Conservation (phyloP, 2,329 filamentous ascomycete genomes). For the Aspergillus fijiensis region DNA sequence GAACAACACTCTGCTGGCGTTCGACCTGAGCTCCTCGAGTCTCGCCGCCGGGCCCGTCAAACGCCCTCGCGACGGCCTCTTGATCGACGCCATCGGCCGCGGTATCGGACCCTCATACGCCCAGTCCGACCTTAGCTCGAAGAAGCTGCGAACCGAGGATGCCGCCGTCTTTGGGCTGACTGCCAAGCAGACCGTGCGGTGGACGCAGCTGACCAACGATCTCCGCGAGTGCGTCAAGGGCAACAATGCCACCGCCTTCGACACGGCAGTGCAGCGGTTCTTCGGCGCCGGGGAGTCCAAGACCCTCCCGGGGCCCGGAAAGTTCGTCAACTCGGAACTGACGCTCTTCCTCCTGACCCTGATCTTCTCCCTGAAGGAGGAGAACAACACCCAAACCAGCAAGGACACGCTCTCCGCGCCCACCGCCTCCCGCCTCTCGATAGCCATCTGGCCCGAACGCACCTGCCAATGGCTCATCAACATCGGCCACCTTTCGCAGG, state of each 20-base stretch:
- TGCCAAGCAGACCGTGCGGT: conserved; percentile 34
- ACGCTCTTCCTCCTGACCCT: conserved; percentile 40
- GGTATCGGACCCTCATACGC: conserved; percentile 37
- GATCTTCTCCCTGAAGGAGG: conserved; percentile 36
- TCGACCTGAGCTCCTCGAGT: conserved; percentile 42
- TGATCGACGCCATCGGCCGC: conserved; percentile 45
- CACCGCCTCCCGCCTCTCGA: conserved; percentile 29
- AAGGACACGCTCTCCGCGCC: conserved; percentile 27
- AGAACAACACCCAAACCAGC: conserved; percentile 14
- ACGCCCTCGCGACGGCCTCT: conserved; percentile 40
- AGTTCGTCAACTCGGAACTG: conserved; percentile 38
- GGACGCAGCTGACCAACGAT: conserved; percentile 33
- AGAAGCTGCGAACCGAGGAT: conserved; percentile 32
- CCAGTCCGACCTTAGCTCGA: conserved; percentile 30
- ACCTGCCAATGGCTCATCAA: conserved; percentile 46
- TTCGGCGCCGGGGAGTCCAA: conserved; percentile 26
- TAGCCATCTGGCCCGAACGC: conserved; percentile 37
- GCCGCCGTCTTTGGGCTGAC: conserved; percentile 34
- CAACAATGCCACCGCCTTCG: conserved; percentile 34
- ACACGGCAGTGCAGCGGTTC: conserved; percentile 33
- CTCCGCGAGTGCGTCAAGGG: conserved; percentile 30
- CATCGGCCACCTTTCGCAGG: conserved; percentile 38
- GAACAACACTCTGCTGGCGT: conserved; percentile 44
- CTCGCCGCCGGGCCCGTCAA: conserved; percentile 36
- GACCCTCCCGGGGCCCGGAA: conserved; percentile 23